These are phyloP conservation scores for Rhizophlyctis rosea DNA, from an alignment of 192 early-diverging fungal genomes.

Conservation along the genomic window DNA sequence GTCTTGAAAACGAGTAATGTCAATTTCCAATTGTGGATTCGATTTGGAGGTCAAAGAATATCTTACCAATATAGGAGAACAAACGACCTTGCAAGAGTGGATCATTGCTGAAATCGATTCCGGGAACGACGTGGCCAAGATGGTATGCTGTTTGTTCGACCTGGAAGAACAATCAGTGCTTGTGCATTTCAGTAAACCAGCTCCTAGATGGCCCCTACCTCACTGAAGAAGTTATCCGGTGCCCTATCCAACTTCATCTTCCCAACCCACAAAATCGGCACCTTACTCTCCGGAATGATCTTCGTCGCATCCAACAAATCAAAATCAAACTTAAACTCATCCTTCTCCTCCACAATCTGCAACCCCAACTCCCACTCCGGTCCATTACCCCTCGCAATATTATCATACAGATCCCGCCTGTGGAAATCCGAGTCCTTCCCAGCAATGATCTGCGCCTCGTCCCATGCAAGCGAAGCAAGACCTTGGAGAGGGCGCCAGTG, in stretches of 20 bases:
- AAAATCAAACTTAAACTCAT: slow-evolving; percentile 69
- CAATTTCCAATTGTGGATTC: too few relatives aligned
- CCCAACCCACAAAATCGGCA: slow-evolving; percentile 69
- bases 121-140: slow-evolving; percentile 74
- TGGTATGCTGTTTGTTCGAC: slow-evolving; percentile 78
- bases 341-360: slow-evolving; percentile 69
- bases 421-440: slow-evolving; percentile 67
- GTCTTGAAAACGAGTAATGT: slow-evolving; percentile 37
- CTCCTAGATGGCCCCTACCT: neutral
- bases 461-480: slow-evolving; percentile 65
- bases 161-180: slow-evolving; percentile 61
- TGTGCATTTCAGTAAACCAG: too few relatives aligned
- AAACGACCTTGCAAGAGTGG: slow-evolving; percentile 81
- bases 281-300: slow-evolving; percentile 74
- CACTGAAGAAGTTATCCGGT: slow-evolving; percentile 63
- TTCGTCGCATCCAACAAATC: slow-evolving; percentile 83
- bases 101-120: slow-evolving; percentile 73
- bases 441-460: slow-evolving; percentile 58
- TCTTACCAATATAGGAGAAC: slow-evolving; percentile 60
- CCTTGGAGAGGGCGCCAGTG: slow-evolving; percentile 81
- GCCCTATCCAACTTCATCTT: slow-evolving; percentile 74
- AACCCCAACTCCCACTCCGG: slow-evolving; percentile 69
- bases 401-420: slow-evolving; percentile 69
- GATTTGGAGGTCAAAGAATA: slow-evolving; percentile 15
- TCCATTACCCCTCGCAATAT: slow-evolving; percentile 63